These are phyloP conservation scores for Coleophoma crateriformis DNA, from an alignment of 2,329 filamentous ascomycete genomes.

Conservation along the genomic window DNA sequence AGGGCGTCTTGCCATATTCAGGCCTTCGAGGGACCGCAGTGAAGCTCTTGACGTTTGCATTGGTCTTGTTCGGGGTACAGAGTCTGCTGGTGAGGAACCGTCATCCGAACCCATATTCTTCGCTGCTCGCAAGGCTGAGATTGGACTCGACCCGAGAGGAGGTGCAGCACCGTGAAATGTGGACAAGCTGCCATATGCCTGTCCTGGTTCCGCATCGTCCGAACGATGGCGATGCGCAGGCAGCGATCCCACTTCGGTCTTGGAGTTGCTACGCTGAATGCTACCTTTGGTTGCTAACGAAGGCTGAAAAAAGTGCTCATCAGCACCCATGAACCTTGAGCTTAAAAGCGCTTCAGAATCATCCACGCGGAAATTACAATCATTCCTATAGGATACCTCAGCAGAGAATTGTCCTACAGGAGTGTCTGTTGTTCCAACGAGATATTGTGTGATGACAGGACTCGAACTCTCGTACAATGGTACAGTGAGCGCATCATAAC, in stretches of 20 bases:
- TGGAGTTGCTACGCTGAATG: slow-evolving; percentile 31
- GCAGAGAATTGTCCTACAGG: slow-evolving; percentile 80
- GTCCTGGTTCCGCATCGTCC: slow-evolving; percentile 56
- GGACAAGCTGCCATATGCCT: slow-evolving; percentile 84
- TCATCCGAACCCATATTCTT: slow-evolving; percentile 55
- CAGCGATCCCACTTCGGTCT: slow-evolving; percentile 65
- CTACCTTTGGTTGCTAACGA: slow-evolving; percentile 46
- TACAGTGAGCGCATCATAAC: slow-evolving; percentile 63
- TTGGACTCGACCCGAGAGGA: slow-evolving; percentile 74
- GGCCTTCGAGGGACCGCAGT: slow-evolving; percentile 41
- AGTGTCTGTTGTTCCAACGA: slow-evolving; percentile 79
- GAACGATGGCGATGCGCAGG: slow-evolving; percentile 52
- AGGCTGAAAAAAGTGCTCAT: slow-evolving; percentile 81
- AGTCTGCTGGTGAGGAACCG: slow-evolving; percentile 49
- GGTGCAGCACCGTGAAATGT: slow-evolving; percentile 84
- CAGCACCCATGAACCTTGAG: slow-evolving; percentile 87
- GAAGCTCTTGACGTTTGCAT: slow-evolving; percentile 24
- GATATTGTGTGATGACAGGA: slow-evolving; percentile 67
- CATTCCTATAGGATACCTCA: slow-evolving; percentile 77
- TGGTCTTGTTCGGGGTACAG: slow-evolving; percentile 32
- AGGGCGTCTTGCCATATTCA: slow-evolving; percentile 56
- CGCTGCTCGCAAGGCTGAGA: slow-evolving; percentile 73
- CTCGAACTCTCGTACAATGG: slow-evolving; percentile 60
- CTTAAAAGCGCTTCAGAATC: slow-evolving; percentile 87
- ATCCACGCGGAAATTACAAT: slow-evolving; percentile 87